A percentile compares a stretch with the other conserved stretches of the same genome.
These are phyloP conservation scores for Arctium lappa DNA, from an alignment of 129 eudicot species.

Conservation along the genomic window DNA sequence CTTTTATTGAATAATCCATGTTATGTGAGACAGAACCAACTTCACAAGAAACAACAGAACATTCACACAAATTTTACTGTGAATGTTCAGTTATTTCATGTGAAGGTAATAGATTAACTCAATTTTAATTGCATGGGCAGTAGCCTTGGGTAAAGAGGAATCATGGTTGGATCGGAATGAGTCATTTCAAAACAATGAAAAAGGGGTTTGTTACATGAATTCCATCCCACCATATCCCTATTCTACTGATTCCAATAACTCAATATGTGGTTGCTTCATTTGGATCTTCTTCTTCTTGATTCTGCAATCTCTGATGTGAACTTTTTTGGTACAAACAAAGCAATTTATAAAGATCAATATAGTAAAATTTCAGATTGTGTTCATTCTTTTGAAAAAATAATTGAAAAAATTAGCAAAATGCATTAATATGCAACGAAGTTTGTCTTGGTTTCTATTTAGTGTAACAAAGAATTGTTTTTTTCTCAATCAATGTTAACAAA, in stretches of 20 bases:
- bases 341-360: not conserved
- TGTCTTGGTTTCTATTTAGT: not conserved
- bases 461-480: not conserved
- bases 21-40: not conserved
- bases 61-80: not conserved
- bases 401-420: not conserved
- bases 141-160: not conserved
- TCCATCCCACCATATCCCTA: too few species aligned
- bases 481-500: too few species aligned
- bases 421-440: too few species aligned
- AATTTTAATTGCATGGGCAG: too few species aligned
- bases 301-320: too few species aligned
- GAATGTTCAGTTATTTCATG: not conserved
- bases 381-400: not conserved
- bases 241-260: too few species aligned
- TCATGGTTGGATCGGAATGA: not conserved
- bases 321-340: too few species aligned
- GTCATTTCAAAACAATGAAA: not conserved
- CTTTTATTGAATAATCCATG: not conserved
- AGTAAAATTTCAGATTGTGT: not conserved
- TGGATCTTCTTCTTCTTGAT: too few species aligned
- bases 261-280: too few species aligned
- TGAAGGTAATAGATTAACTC: too few species aligned
- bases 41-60: not conserved
- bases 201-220: too few species aligned